A percentile compares a stretch with the other conserved stretches of the same genome.
phyloP scores from a whole-genome alignment of 2,329 filamentous ascomycete genomes.

The Microdochium nivale region DNA sequence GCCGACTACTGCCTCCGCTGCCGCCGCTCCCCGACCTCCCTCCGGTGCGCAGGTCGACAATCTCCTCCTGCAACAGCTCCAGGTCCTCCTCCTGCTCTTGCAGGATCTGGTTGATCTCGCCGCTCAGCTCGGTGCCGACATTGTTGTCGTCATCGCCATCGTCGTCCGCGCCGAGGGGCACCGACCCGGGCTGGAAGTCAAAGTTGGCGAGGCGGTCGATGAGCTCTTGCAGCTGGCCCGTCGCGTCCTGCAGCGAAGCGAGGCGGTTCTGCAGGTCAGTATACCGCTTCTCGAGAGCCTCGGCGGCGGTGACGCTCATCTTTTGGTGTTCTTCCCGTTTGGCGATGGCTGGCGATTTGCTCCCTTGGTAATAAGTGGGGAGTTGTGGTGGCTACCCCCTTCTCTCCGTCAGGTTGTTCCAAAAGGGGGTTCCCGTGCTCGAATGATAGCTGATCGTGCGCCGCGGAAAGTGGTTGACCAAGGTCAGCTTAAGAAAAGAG shows the following conservation, averaged over 20 bases:
- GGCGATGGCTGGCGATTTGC: not conserved
- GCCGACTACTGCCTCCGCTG: slow-evolving; percentile 39
- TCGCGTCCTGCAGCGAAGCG: slow-evolving; percentile 50
- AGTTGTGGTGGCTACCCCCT: too few species aligned
- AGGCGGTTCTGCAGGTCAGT: slow-evolving; percentile 52
- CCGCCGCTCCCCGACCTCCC: not conserved
- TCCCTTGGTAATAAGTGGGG: too few species aligned
- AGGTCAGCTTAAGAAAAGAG: too few species aligned
- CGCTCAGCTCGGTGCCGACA: slow-evolving; percentile 61
- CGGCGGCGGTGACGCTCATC: slow-evolving; percentile 45
- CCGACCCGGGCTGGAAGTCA: slow-evolving; percentile 48
- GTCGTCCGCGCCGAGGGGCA: slow-evolving; percentile 38
- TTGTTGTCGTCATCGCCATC: slow-evolving; percentile 45
- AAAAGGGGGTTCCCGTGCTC: too few species aligned
- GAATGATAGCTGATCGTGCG: too few species aligned
- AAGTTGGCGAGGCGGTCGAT: slow-evolving; percentile 51
- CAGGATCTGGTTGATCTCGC: slow-evolving; percentile 71
- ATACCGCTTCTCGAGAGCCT: slow-evolving; percentile 54
- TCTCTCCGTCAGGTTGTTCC: too few species aligned
- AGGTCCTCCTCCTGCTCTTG: slow-evolving; percentile 77
- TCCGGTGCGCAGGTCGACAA: slow-evolving; percentile 55
- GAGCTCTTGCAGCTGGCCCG: slow-evolving; percentile 46
- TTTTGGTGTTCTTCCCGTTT: not conserved
- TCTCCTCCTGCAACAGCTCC: slow-evolving; percentile 70
- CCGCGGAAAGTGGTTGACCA: too few species aligned